These are phyloP conservation scores for Areca catechu DNA, from an alignment of 176 grass and related monocot genomes.

Conservation along the genomic window DNA sequence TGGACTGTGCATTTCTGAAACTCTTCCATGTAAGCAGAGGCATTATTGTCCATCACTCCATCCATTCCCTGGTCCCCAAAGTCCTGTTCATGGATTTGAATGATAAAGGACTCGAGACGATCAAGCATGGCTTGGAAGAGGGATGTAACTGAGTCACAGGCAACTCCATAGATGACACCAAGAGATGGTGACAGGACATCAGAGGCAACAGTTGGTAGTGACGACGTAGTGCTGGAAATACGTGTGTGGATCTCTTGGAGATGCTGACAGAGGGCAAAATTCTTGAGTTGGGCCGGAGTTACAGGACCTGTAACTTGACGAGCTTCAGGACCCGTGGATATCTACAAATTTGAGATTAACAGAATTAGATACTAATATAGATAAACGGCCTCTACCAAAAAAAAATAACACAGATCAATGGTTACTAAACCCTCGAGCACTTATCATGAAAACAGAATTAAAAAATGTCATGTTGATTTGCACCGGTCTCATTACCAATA, in stretches of 20 bases:
- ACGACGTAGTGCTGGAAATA: constrained; percentile 52
- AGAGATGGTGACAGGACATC: constrained; percentile 70
- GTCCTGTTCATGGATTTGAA: constrained; percentile 86
- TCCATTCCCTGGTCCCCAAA: constrained; percentile 51
- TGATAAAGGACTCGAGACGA: constrained; percentile 63
- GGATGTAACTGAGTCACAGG: constrained; percentile 78
- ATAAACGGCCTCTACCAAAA: no score
- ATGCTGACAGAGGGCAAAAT: constrained; percentile 85
- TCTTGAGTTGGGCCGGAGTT: constrained; percentile 82
- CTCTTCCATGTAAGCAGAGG: constrained; percentile 93
- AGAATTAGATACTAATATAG: not conserved
- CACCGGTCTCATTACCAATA: no score
- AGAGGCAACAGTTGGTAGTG: constrained; percentile 55
- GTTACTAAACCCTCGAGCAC: no score
- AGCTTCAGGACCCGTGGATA: constrained; percentile 85
- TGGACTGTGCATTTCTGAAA: constrained; percentile 77
- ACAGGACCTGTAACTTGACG: constrained; percentile 65
- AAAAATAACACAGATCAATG: no score
- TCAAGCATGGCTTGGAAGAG: constrained; percentile 84
- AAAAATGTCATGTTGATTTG: no score
- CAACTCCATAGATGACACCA: constrained; percentile 65
- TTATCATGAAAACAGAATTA: no score
- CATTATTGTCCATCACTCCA: constrained; percentile 61
- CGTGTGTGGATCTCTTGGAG: constrained; percentile 85
- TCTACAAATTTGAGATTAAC: constrained; percentile 30